Evolutionary conservation across 2,329 filamentous ascomycete species (phyloP).

Genomic region (Periconia sp.): DNA sequence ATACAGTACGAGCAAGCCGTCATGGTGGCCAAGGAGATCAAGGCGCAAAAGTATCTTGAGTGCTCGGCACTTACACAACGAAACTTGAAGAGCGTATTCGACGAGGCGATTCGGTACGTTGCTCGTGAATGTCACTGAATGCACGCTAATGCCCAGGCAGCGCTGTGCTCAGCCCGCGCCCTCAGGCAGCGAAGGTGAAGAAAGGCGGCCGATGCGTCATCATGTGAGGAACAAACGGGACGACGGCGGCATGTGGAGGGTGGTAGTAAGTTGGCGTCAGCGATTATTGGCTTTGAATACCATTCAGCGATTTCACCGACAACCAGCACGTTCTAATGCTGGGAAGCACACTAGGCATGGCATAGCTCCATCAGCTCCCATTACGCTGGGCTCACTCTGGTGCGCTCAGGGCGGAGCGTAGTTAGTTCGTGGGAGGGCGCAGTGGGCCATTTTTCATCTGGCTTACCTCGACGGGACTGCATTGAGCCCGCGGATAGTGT

Average conservation of each 20-base stretch:
- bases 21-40: constrained; percentile 89
- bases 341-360: constrained; percentile 7
- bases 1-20: constrained; percentile 93
- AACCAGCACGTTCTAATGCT: constrained; percentile 7
- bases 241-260: constrained; percentile 9
- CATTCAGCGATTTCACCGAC: constrained; percentile 12
- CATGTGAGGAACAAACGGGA: constrained; percentile 23
- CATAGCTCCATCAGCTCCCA: constrained; percentile 7
- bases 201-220: constrained; percentile 36
- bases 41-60: constrained; percentile 95
- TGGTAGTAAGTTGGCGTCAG: constrained; percentile 29
- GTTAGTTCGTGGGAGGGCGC: background rate
- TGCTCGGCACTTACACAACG: constrained; percentile 96
- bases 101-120: constrained; percentile 93
- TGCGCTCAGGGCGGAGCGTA: constrained; percentile 6
- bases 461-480: constrained; percentile 14
- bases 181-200: constrained; percentile 31
- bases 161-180: constrained; percentile 50
- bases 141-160: constrained; percentile 32
- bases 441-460: constrained; percentile 7
- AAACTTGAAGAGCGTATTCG: constrained; percentile 98
- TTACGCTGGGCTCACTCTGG: constrained; percentile 6
- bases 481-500: constrained; percentile 11
- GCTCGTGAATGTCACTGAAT: background rate
- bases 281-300: constrained; percentile 25